Percentiles rank a stretch among this genome's conserved stretches.
phyloP scores from a whole-genome alignment of 1,284 basidiomycete genomes.

The Melampsora americana region DNA sequence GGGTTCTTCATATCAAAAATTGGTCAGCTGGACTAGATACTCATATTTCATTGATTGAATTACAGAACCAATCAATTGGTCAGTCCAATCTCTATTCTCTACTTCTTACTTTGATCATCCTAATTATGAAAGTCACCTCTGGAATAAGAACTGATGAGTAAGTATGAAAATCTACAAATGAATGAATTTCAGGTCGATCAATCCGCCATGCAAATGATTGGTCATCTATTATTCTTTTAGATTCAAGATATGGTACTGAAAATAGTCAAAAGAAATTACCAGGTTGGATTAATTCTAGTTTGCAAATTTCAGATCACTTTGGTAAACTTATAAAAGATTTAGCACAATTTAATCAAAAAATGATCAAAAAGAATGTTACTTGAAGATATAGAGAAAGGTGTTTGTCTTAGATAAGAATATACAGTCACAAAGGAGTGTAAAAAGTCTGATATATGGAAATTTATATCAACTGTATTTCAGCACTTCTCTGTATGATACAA shows the following conservation, averaged over 20 bases:
- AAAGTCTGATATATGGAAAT: too few species aligned
- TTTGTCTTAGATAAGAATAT: background rate
- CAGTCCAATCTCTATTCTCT: slow-evolving; percentile 33
- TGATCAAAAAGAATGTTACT: slow-evolving; percentile 44
- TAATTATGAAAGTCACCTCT: background rate
- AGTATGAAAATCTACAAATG: background rate
- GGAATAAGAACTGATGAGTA: background rate
- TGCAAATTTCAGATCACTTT: slow-evolving; percentile 67
- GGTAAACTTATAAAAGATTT: slow-evolving; percentile 70
- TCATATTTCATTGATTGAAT: background rate
- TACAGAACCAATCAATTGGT: slow-evolving; percentile 24
- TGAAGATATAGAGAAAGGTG: background rate
- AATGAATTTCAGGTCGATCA: slow-evolving; percentile 67
- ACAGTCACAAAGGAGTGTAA: too few species aligned
- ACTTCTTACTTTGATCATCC: background rate
- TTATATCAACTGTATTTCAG: too few species aligned
- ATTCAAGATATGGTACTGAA: slow-evolving; percentile 68
- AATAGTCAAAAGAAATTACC: slow-evolving; percentile 74
- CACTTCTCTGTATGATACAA: too few species aligned
- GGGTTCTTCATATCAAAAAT: background rate
- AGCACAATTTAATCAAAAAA: slow-evolving; percentile 49
- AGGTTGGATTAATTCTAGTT: slow-evolving; percentile 73
- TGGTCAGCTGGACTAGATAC: background rate
- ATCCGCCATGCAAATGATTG: slow-evolving; percentile 83
- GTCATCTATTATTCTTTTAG: slow-evolving; percentile 72